These are phyloP conservation scores for Lunasporangiospora selenospora DNA, from an alignment of 192 early-diverging fungal species.

Conservation along the genomic window DNA sequence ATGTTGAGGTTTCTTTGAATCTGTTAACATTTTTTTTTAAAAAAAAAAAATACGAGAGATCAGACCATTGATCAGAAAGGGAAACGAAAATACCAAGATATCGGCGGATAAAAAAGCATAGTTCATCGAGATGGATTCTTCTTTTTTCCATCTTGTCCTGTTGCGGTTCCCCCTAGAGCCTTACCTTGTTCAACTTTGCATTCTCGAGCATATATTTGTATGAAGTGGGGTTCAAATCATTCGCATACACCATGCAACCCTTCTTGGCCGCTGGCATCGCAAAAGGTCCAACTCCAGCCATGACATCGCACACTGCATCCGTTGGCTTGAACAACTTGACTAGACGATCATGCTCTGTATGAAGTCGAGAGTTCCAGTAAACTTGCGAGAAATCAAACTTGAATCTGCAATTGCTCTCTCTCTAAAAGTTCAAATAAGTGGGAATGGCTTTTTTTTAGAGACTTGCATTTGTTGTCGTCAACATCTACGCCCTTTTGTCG, in stretches of 20 bases:
- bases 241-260: constrained; percentile 89
- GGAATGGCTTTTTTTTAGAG: no score
- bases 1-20: constrained; percentile 67
- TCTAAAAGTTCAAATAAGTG: constrained; percentile 53
- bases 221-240: constrained; percentile 96
- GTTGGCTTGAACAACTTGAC: constrained; percentile 74
- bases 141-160: background rate
- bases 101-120: background rate
- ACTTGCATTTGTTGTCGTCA: no score
- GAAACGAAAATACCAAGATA: no score
- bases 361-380: constrained; percentile 99
- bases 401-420: constrained; percentile 92
- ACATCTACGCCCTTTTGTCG: no score
- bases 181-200: constrained; percentile 85
- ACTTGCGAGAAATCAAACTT: constrained; percentile 95
- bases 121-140: background rate
- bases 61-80: background rate
- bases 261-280: constrained; percentile 90
- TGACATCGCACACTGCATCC: constrained; percentile 89
- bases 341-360: constrained; percentile 93
- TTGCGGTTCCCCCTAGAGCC: background rate
- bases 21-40: no score
- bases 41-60: no score
- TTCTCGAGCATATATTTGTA: constrained; percentile 84
- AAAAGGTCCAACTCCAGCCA: constrained; percentile 99